A percentile compares a stretch with the other conserved stretches of the same genome.
phyloP scores from a whole-genome alignment of 176 grass and related monocot genomes.

The Triticum aestivum region DNA sequence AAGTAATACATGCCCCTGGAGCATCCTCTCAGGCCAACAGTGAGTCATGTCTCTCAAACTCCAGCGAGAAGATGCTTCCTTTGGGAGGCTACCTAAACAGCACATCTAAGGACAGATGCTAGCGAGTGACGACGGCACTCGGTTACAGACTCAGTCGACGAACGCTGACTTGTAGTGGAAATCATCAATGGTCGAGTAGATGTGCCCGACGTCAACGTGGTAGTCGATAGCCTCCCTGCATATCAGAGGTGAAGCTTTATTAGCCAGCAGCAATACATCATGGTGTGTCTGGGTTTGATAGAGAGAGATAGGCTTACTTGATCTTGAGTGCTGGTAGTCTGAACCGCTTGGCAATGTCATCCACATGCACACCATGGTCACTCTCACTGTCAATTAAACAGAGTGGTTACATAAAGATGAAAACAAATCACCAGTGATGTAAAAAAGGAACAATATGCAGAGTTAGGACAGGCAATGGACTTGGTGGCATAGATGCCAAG shows the following conservation, averaged over 20 bases:
- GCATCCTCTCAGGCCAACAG: neutral
- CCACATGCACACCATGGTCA: constrained; percentile 80
- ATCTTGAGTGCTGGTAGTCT: constrained; percentile 46
- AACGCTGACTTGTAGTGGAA: constrained; percentile 72
- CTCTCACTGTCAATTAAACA: constrained; percentile 37
- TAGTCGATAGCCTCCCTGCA: constrained; percentile 66
- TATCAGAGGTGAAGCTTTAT: neutral
- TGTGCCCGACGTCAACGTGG: constrained; percentile 50
- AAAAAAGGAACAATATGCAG: neutral
- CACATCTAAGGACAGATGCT: neutral
- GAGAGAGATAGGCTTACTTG: constrained; percentile 37
- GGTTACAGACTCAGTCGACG: constrained; percentile 6
- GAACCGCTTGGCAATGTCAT: constrained; percentile 67
- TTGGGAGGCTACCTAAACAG: neutral
- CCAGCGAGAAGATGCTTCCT: neutral
- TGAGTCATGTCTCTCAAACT: neutral
- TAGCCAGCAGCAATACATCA: constrained; percentile 5
- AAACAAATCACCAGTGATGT: neutral
- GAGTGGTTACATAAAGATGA: neutral
- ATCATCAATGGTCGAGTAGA: constrained; percentile 88
- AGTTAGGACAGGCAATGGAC: neutral
- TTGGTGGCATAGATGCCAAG: neutral
- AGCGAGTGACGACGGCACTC: neutral
- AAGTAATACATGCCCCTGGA: neutral
- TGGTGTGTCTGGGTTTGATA: neutral